phyloP scores from a whole-genome alignment of 2,329 filamentous ascomycete genomes.

The Biscogniauxia mediterranea region DNA sequence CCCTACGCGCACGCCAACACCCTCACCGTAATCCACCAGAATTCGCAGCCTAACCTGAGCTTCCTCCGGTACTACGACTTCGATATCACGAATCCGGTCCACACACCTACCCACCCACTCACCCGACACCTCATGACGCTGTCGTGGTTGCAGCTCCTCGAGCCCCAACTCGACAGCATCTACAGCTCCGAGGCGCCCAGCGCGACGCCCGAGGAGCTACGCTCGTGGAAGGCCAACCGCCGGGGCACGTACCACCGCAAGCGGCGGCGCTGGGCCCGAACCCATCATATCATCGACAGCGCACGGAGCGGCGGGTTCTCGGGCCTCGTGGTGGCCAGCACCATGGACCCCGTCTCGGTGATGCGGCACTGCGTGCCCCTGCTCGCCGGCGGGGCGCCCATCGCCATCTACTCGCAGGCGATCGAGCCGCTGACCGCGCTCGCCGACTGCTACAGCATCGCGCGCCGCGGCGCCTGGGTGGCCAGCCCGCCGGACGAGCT shows the following conservation, averaged over 20 bases:
- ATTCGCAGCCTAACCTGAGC: constrained; percentile 83
- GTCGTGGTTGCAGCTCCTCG: constrained; percentile 88
- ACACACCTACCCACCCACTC: constrained; percentile 70
- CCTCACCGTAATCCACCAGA: constrained; percentile 76
- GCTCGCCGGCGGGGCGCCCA: constrained; percentile 75
- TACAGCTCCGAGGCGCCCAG: constrained; percentile 66
- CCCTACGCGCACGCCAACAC: constrained; percentile 71
- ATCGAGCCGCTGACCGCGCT: constrained; percentile 76
- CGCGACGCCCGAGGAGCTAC: constrained; percentile 59
- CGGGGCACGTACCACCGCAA: constrained; percentile 87
- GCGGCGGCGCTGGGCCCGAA: constrained; percentile 74
- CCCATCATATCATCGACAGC: constrained; percentile 69
- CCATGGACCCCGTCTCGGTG: constrained; percentile 77
- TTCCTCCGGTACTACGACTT: constrained; percentile 88
- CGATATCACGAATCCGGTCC: constrained; percentile 65
- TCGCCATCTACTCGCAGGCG: constrained; percentile 81
- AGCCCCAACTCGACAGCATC: constrained; percentile 70
- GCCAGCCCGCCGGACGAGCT: constrained; percentile 48
- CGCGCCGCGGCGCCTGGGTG: constrained; percentile 74
- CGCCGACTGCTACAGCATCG: constrained; percentile 81
- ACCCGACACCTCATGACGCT: constrained; percentile 77
- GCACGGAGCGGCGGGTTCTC: constrained; percentile 76
- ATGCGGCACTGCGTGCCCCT: constrained; percentile 75
- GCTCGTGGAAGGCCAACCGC: constrained; percentile 75
- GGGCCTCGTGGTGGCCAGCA: constrained; percentile 76